Conservation (phyloP, 768 basidiomycete genomes). For the Lyophyllum semitale region DNA sequence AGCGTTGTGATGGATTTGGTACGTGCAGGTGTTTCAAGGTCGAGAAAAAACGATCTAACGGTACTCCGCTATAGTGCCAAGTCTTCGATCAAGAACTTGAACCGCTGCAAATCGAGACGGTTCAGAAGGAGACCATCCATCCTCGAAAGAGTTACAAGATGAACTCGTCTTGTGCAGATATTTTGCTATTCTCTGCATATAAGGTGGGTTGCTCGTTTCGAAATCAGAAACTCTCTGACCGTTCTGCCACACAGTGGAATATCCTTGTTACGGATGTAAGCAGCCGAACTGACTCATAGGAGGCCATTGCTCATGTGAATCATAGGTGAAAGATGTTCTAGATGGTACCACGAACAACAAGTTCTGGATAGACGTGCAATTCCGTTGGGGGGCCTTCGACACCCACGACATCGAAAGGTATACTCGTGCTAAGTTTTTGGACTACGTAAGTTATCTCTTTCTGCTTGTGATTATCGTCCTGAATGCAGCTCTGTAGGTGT, state of each 20-base stretch:
- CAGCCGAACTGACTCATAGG: constrained; percentile 1
- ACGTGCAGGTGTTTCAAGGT: constrained; percentile 18
- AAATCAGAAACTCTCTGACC: background rate
- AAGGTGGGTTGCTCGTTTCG: constrained; percentile 45
- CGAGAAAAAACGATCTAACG: constrained; percentile 3
- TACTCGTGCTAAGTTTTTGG: constrained; percentile 96
- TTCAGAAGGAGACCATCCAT: constrained; percentile 99
- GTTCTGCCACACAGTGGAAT: constrained; percentile 70
- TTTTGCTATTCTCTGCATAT: constrained; percentile 93
- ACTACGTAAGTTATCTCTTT: no score
- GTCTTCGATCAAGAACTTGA: constrained; percentile 99
- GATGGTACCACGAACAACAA: constrained; percentile 98
- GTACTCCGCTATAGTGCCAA: constrained; percentile 64
- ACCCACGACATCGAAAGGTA: constrained; percentile 99
- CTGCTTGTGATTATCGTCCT: background rate
- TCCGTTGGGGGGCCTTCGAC: constrained; percentile 98
- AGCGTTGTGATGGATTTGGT: constrained; percentile 92
- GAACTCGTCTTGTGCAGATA: constrained; percentile 99
- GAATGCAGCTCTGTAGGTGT: constrained; percentile 55
- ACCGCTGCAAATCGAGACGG: constrained; percentile 97
- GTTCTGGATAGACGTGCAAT: constrained; percentile 96
- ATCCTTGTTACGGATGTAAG: no score
- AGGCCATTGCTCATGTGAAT: constrained; percentile 4
- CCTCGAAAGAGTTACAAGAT: constrained; percentile 99
- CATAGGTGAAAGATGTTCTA: constrained; percentile 82